A percentile compares a stretch with the other conserved stretches of the same genome.
These are phyloP conservation scores for Pseudopithomyces chartarum DNA, from an alignment of 2,329 filamentous ascomycete species.

Conservation along the genomic window DNA sequence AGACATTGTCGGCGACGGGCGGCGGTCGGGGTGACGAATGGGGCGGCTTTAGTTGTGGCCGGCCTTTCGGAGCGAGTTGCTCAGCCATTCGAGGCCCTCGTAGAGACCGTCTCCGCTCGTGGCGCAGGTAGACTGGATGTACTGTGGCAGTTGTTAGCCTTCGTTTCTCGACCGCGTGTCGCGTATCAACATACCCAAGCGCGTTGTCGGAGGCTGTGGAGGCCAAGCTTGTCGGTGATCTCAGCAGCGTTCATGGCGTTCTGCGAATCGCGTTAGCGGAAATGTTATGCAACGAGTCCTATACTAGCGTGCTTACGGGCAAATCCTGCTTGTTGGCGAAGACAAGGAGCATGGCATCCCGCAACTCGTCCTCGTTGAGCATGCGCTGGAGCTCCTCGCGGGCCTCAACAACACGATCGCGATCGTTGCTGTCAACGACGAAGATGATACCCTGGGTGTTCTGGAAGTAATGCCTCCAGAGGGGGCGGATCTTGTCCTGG, in stretches of 20 bases:
- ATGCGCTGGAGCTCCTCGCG: conserved; percentile 93
- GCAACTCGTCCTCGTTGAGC: conserved; percentile 97
- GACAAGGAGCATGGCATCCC: conserved; percentile 89
- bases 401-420: conserved; percentile 88
- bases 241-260: conserved; percentile 99
- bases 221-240: conserved; percentile 99
- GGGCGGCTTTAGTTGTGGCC: conserved; percentile 52
- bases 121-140: conserved; percentile 99
- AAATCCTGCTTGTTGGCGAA: conserved; percentile 99
- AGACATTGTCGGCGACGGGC: conserved; percentile 30
- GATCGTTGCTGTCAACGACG: conserved; percentile 95
- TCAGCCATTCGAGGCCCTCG: conserved; percentile 81
- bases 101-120: conserved; percentile 99
- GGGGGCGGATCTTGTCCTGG: conserved; percentile 96
- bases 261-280: conserved; percentile 53
- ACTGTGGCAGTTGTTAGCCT: conserved; percentile 56
- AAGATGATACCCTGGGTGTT: conserved; percentile 97
- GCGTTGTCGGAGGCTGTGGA: conserved; percentile 98
- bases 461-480: conserved; percentile 98
- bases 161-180: conserved; percentile 34
- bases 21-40: conserved; percentile 21
- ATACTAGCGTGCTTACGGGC: conserved; percentile 63
- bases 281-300: neutral
- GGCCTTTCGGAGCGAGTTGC: conserved; percentile 60
- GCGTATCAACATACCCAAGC: conserved; percentile 79